Evolutionary conservation across 1,284 basidiomycete genomes (phyloP).

Genomic region (Uromyces viciae-fabae): DNA sequence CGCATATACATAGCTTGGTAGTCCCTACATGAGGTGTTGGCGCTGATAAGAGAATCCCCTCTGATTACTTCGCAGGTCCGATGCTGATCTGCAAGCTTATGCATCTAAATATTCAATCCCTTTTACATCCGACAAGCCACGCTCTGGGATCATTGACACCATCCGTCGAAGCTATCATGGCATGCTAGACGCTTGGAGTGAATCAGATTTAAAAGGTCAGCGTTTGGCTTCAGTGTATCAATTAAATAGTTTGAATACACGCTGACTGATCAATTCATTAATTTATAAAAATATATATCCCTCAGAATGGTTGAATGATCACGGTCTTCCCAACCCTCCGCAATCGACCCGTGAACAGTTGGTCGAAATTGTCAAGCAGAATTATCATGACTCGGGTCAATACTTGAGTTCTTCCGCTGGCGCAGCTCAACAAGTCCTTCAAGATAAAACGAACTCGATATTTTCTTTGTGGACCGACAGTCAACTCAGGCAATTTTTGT

Average conservation of each 20-base stretch:
- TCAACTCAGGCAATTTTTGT: constrained; percentile 72
- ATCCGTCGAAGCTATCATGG: constrained; percentile 49
- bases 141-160: constrained; percentile 46
- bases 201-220: constrained; percentile 46
- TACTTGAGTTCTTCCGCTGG: constrained; percentile 66
- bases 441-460: constrained; percentile 58
- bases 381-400: constrained; percentile 62
- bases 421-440: constrained; percentile 66
- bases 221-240: not conserved
- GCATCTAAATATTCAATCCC: constrained; percentile 45
- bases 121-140: constrained; percentile 46
- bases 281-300: not conserved
- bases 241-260: constrained; percentile 44
- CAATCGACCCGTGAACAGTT: constrained; percentile 48
- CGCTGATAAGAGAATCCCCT: not conserved
- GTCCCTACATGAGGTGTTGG: too few species aligned
- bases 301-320: constrained; percentile 46
- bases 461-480: constrained; percentile 72
- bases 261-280: constrained; percentile 2
- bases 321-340: constrained; percentile 20
- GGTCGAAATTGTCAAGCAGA: constrained; percentile 61
- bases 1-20: not conserved
- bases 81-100: constrained; percentile 47
- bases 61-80: constrained; percentile 38
- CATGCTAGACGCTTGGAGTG: constrained; percentile 47